Evolutionary conservation across 805 yeast species (phyloP), one percentile per base, ranked within the genome.

Genomic region (Hanseniaspora clermontiae): DNA sequence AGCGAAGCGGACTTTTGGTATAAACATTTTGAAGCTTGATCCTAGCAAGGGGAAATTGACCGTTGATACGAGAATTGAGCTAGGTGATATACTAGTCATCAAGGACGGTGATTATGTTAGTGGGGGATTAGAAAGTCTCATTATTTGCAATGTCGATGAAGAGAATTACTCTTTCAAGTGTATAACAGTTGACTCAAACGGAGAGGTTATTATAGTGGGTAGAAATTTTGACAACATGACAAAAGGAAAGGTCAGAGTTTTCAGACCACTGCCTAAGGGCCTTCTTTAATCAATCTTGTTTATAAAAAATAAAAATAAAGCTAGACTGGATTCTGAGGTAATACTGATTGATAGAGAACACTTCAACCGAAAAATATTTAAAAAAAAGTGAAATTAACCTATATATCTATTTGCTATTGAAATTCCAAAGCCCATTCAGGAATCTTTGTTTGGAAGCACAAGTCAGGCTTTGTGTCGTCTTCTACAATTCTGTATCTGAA

Each of bases 21-120:
- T 62, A 2, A 59, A 66, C 14, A 48, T 69, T 15, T 57, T 67
- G 77, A n/a, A 75, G 78, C 24, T 75, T 84, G 59, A 89, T 82
- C 69, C 72, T 74, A 60, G 84, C 77, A 61, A 14, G 8, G 11
- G 20, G 10, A 20, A 31, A 20, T 63, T 73, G 2, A 72, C 74
- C 7, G 77, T 80, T 7, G 69, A 75, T 15, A 88, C 80, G 55
- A 84, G 81, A 43, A 77, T 89, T 55, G 75, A 78, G 49, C 83
- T 95, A 0, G 98, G 98, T 59, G 97, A 93, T 67, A 75, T 91
- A 10, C 69, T 88, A 43, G 85, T 88, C 52, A 77, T 88, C 60
- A 78, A 82, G 63, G 81, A 81, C 57, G 96, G 88, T 7, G 77
- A 77, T 59, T 90, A 91, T 69, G 80, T 78, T 60, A 87, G 82